These are phyloP conservation scores for Apostasia shenzhenica DNA, from an alignment of 106 monocot species.

Conservation along the genomic window DNA sequence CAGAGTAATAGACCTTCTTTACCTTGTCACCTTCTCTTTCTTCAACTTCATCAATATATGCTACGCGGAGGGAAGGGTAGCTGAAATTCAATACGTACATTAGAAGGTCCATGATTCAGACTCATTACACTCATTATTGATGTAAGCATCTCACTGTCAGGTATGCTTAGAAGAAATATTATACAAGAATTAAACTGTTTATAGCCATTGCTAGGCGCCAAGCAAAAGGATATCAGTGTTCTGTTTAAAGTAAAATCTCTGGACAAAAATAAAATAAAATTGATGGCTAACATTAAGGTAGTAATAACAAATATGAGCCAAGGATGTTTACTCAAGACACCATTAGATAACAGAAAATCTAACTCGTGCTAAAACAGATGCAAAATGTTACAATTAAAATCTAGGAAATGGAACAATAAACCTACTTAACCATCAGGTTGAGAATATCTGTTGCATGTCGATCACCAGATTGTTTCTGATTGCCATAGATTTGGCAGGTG, in stretches of 20 bases:
- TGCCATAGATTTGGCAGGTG: conserved; percentile 95
- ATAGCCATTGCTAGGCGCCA: neutral
- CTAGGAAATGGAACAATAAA: conserved; percentile 5
- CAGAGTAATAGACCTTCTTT: conserved; percentile 96
- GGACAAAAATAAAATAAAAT: too few species aligned
- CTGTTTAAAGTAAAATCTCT: too few species aligned
- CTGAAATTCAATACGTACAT: conserved; percentile 24
- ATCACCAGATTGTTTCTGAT: conserved; percentile 92
- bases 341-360: too few species aligned
- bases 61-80: conserved; percentile 87
- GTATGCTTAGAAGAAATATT: neutral
- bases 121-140: neutral
- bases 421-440: conserved; percentile 99
- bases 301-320: too few species aligned
- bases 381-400: neutral
- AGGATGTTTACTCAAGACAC: too few species aligned
- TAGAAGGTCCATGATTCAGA: neutral
- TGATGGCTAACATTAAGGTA: too few species aligned
- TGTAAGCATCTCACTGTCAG: neutral
- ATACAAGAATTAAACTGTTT: neutral
- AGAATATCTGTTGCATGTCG: conserved; percentile 96
- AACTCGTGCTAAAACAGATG: too few species aligned
- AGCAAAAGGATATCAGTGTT: too few species aligned
- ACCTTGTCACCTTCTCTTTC: conserved; percentile 88
- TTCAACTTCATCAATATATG: conserved; percentile 99